These are phyloP conservation scores for Penicillium sp. DNA, from an alignment of 2,329 filamentous ascomycete genomes.

Conservation along the genomic window DNA sequence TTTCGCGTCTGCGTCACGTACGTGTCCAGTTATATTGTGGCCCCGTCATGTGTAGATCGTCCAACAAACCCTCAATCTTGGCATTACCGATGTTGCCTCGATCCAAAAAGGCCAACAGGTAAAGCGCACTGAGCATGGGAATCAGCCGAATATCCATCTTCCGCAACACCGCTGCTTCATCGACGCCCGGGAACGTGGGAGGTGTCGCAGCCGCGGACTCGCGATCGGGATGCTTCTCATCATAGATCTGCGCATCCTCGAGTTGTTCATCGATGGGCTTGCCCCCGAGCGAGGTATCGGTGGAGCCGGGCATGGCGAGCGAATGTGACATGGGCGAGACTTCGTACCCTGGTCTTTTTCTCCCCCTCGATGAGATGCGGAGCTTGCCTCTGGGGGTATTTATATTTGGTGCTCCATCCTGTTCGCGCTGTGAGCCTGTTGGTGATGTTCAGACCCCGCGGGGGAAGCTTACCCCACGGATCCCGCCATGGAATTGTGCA, in stretches of 20 bases:
- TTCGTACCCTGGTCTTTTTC: background rate
- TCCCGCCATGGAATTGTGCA: background rate
- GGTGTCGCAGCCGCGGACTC: constrained; percentile 11
- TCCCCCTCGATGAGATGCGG: background rate
- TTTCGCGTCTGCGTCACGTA: constrained; percentile 12
- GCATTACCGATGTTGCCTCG: constrained; percentile 44
- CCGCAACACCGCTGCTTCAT: constrained; percentile 29
- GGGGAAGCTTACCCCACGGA: constrained; percentile 4
- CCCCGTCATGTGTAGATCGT: constrained; percentile 36
- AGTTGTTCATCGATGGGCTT: constrained; percentile 16
- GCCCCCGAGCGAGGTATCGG: constrained; percentile 10
- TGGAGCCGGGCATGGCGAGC: constrained; percentile 13
- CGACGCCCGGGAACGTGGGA: constrained; percentile 14
- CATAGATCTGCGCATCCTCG: constrained; percentile 12
- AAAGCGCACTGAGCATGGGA: constrained; percentile 34
- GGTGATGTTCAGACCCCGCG: background rate
- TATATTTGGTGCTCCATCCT: background rate
- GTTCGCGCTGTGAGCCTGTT: background rate
- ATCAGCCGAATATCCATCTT: constrained; percentile 36
- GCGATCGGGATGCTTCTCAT: constrained; percentile 12
- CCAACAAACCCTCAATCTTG: constrained; percentile 37
- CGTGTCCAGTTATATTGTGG: constrained; percentile 38
- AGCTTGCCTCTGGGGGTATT: constrained; percentile 1
- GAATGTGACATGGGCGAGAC: background rate
- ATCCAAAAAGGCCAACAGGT: constrained; percentile 40